These are phyloP conservation scores for Orbilia javanica DNA, from an alignment of 2,329 filamentous ascomycete species.

Conservation along the genomic window DNA sequence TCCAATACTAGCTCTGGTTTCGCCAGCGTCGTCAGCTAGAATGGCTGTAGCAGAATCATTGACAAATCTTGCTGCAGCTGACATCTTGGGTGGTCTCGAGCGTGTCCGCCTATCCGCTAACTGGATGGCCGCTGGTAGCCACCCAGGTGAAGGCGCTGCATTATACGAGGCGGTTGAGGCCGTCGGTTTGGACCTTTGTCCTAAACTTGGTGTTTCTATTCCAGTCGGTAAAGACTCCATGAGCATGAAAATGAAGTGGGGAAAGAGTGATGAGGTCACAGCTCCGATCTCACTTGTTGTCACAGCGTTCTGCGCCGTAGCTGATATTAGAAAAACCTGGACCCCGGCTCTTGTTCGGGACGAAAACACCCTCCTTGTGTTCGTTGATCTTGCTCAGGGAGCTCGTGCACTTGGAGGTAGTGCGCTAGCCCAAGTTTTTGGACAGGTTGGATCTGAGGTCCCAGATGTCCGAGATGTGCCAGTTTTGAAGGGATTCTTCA, in stretches of 20 bases:
- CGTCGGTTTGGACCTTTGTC: conserved; percentile 92
- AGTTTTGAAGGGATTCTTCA: conserved; percentile 88
- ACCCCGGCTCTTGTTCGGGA: conserved; percentile 88
- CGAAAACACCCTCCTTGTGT: conserved; percentile 88
- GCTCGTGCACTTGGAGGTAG: conserved; percentile 88
- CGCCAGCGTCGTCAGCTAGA: conserved; percentile 86
- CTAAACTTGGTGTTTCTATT: conserved; percentile 88
- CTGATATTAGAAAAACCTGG: conserved; percentile 88
- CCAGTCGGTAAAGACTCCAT: conserved; percentile 98
- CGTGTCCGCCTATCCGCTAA: conserved; percentile 92
- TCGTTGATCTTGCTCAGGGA: conserved; percentile 87
- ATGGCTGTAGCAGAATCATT: conserved; percentile 97
- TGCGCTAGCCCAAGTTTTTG: conserved; percentile 88
- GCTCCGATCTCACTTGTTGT: conserved; percentile 92
- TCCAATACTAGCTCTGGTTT: conserved; percentile 88
- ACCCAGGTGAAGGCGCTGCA: conserved; percentile 90
- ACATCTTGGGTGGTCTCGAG: conserved; percentile 78
- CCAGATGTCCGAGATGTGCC: conserved; percentile 88
- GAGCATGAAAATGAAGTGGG: conserved; percentile 98
- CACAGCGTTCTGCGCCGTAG: conserved; percentile 87
- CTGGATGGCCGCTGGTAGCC: conserved; percentile 98
- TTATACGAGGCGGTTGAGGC: conserved; percentile 94
- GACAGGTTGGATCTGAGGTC: conserved; percentile 83
- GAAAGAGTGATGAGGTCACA: conserved; percentile 84
- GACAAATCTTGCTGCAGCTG: conserved; percentile 89